Evolutionary conservation across 805 yeast species (phyloP), one percentile per base, ranked within the genome.

Genomic region (Ascoidea rubescens): DNA sequence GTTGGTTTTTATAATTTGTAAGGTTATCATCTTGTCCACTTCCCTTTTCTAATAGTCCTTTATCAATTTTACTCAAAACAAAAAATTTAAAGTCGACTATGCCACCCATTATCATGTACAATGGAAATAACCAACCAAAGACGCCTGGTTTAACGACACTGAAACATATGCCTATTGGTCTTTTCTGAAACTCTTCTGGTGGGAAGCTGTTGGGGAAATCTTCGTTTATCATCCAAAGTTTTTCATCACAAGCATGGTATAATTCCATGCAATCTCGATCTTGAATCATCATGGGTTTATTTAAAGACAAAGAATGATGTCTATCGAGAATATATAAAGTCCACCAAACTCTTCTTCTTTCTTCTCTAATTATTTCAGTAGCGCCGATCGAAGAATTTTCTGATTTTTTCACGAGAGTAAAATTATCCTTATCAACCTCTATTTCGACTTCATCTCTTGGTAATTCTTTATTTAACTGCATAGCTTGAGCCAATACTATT

Each of bases 341-440:
- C 73, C 74, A 70, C 73, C 73, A 71, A 1, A 64, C 61, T 28
- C 75, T 60, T 30, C 72, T 59, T 50, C 64, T 60, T 52, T 71
- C 75, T 51, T 71, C 75, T 32, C 64, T 59, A 1, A 52, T 32
- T 49, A 67, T 71, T 48, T 66, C 59, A 53, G 55, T 6, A 54
- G 55, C 52, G 8, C 8, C 8, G 4, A 14, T 14, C 2, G 43
- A 37, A 14, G 8, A 10, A 14, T 8, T 10, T 10, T 8, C 14
- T 37, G 43, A 37, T 14, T 37, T 37, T 37, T 14, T 14, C 8
- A 37, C 14, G 8, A 37, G 8, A 10, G 8, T 14, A 10, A 14
- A 2, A 14, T 37, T 37, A 37, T 37, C 14, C 14, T 37, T 8
- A 37, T 37, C 43, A 10, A 37, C 8, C 4, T 37, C 14, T 10